Base-by-base conservation (phyloP, 345 rosid species). In the Acer campestre region DNA sequence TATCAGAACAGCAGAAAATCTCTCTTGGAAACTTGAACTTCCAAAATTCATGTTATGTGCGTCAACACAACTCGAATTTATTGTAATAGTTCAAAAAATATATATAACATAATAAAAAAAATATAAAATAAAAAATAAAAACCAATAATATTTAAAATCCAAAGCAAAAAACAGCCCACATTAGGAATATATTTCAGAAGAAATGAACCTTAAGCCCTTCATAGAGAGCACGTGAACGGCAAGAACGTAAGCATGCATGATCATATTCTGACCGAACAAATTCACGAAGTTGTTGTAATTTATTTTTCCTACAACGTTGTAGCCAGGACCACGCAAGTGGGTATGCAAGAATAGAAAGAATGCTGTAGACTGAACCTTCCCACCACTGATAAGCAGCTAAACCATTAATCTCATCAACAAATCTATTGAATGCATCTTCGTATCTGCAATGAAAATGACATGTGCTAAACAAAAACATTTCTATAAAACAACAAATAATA, bases 351-450 rank as follows among this genome's bases (percentile, higher is more conserved):
- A 91, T 67, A 68, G 92, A 88, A 71, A 94, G 93, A 79, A 93
- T 73, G 77, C 87, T 89, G 85, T 90, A 87, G 38, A 91, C 77
- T 3, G 94, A 90, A 80, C 98, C 98, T 85, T 91, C 97, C 98
- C 98, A 94, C 98, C 98, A 94, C 79, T 91, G 97, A 77, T 93
- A 94, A 58, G 95, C 88, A 80, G 98, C 97, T 83, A 94, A 79
- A 77, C 78, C 84, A 85, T 94, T 94, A 79, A 94, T 90, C 85
- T 94, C 97, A 79, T 93, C 95, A 75, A 91, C 97, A 88, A 94
- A 94, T 79, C 88, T 89, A 73, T 85, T 88, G 83, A 88, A 94
- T 11, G 95, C 98, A 81, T 90, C 97, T 88, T 94, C 97, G 25
- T 89, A 94, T 72, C 98, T 94, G 84, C 49, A 75, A 73, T 46